Conservation (phyloP, 1,139 yeast species). For the Meyerozyma elateridarum region DNA sequence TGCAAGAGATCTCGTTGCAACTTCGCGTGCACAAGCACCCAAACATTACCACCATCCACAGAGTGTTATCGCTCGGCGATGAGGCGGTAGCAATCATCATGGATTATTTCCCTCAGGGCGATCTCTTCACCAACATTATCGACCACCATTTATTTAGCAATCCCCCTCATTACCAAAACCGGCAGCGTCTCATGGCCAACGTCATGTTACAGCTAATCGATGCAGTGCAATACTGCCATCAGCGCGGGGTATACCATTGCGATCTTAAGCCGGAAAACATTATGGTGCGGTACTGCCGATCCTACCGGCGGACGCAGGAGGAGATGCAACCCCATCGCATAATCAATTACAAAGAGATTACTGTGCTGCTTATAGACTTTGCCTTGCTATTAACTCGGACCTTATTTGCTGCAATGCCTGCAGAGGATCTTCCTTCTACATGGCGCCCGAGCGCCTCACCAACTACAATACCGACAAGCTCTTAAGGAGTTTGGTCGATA, state of each 20-base stretch:
- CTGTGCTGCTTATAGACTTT: conserved; percentile 71
- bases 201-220: conserved; percentile 74
- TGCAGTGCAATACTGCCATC: conserved; percentile 67
- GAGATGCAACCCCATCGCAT: conserved; percentile 12
- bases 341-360: conserved; percentile 51
- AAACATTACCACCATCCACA: conserved; percentile 68
- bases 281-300: conserved; percentile 42
- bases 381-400: conserved; percentile 64
- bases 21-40: conserved; percentile 73
- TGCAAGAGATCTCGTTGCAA: conserved; percentile 71
- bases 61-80: conserved; percentile 55
- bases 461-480: conserved; percentile 35
- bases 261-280: conserved; percentile 12
- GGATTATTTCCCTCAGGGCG: conserved; percentile 84
- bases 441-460: conserved; percentile 85
- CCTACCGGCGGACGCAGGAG: conserved; percentile 18
- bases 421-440: conserved; percentile 83
- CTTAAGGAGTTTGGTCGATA: conserved; percentile 26
- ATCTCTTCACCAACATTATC: conserved; percentile 75
- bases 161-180: conserved; percentile 30
- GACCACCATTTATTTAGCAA: conserved; percentile 52
- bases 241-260: conserved; percentile 46
- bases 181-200: conserved; percentile 50
- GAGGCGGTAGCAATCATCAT: conserved; percentile 64
- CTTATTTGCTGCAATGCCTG: conserved; percentile 68